These are phyloP conservation scores for Earliella scabrosa DNA, from an alignment of 1,284 basidiomycete species.

Conservation along the genomic window DNA sequence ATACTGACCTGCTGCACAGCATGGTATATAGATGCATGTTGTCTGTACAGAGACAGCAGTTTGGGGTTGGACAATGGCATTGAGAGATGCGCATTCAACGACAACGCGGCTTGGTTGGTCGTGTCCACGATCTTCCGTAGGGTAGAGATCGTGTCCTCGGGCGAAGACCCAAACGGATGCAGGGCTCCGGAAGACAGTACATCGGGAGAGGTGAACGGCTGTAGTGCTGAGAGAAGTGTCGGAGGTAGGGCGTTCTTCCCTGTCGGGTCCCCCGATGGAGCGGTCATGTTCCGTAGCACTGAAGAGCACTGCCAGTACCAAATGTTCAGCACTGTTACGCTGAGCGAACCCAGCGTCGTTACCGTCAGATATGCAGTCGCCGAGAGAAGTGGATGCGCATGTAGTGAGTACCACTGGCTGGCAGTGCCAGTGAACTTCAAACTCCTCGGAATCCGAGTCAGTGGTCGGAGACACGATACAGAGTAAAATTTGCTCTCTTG, in stretches of 20 bases:
- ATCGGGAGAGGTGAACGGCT: constrained; percentile 23
- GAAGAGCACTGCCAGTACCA: too few relatives aligned
- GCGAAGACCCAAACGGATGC: constrained; percentile 28
- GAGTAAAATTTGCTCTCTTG: too few relatives aligned
- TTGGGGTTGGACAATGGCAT: constrained; percentile 62
- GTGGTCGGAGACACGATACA: too few relatives aligned
- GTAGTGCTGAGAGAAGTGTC: constrained; percentile 21
- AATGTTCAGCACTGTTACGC: too few relatives aligned
- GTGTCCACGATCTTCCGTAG: constrained; percentile 56
- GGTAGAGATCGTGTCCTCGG: constrained; percentile 21
- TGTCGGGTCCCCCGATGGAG: constrained; percentile 4
- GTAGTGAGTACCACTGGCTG: too few relatives aligned
- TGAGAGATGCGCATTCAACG: constrained; percentile 53
- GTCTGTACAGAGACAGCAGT: constrained; percentile 65
- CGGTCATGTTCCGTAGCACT: constrained; percentile 1
- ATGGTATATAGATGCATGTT: constrained; percentile 58
- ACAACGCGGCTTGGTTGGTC: constrained; percentile 55
- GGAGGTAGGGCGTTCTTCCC: constrained; percentile 4
- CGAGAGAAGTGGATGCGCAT: too few relatives aligned
- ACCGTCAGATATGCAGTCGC: too few relatives aligned
- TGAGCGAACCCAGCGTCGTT: too few relatives aligned
- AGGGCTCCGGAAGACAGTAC: constrained; percentile 9
- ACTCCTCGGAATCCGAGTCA: too few relatives aligned
- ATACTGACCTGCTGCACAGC: constrained; percentile 51
- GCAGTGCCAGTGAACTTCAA: too few relatives aligned